phyloP scores from a whole-genome alignment of 768 basidiomycete species.

The Tylopilus plumbeoviolaceoides region DNA sequence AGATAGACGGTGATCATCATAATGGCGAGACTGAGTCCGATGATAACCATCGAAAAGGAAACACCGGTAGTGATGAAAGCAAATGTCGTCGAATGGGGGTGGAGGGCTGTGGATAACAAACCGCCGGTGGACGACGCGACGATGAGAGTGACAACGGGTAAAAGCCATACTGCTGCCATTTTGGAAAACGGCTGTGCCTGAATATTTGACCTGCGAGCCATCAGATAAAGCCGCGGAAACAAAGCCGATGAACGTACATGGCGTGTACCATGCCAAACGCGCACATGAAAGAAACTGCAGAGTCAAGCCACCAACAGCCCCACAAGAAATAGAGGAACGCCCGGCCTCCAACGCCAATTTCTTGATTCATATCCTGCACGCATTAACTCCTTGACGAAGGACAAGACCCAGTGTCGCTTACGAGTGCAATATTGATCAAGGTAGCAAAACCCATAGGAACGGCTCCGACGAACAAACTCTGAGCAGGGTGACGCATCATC shows the following conservation, averaged over 20 bases:
- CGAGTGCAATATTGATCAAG: conserved; percentile 38
- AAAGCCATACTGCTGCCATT: conserved; percentile 45
- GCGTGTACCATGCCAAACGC: conserved; percentile 48
- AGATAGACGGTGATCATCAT: conserved; percentile 50
- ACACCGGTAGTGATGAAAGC: conserved; percentile 42
- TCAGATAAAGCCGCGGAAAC: not conserved
- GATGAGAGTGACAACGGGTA: conserved; percentile 49
- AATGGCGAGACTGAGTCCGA: conserved; percentile 45
- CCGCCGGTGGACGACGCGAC: conserved; percentile 52
- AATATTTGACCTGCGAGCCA: conserved; percentile 37
- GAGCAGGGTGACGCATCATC: conserved; percentile 44
- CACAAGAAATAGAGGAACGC: conserved; percentile 40
- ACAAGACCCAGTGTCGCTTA: conserved; percentile 17
- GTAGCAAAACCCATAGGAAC: conserved; percentile 45
- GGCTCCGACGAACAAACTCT: conserved; percentile 43
- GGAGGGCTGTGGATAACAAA: conserved; percentile 38
- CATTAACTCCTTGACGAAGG: not conserved
- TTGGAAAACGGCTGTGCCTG: conserved; percentile 40
- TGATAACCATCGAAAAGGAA: conserved; percentile 41
- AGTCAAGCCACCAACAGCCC: conserved; percentile 52
- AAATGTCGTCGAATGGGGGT: conserved; percentile 31
- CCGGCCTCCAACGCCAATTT: conserved; percentile 34
- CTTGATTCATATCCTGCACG: conserved; percentile 30
- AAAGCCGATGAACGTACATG: conserved; percentile 32
- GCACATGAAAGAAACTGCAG: conserved; percentile 36